Percentiles rank a stretch among this genome's conserved stretches.
Evolutionary conservation across 2,329 filamentous ascomycete species (phyloP).

Genomic region (Geosmithia putterillii): DNA sequence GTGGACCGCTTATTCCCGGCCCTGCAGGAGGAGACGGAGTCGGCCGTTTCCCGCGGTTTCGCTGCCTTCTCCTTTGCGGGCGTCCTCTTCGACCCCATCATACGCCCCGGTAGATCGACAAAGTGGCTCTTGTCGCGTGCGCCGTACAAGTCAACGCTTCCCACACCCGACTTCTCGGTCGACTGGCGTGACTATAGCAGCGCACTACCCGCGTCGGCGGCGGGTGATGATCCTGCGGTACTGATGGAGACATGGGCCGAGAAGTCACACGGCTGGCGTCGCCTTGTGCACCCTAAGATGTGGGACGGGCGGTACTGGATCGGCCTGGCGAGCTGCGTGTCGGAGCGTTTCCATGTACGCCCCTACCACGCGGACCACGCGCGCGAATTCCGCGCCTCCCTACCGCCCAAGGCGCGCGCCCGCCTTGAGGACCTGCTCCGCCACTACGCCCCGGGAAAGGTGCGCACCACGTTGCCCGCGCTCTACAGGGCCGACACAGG

Average conservation of each 20-base stretch:
- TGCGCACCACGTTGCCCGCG: constrained; percentile 41
- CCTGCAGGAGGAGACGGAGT: constrained; percentile 13
- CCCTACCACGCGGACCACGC: constrained; percentile 31
- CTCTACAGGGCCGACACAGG: constrained; percentile 32
- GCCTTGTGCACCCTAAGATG: constrained; percentile 14
- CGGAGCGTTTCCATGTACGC: constrained; percentile 21
- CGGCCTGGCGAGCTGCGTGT: background rate
- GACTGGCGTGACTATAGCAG: background rate
- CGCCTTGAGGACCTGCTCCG: constrained; percentile 30
- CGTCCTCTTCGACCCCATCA: constrained; percentile 23
- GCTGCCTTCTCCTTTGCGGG: constrained; percentile 28
- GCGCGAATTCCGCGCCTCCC: constrained; percentile 33
- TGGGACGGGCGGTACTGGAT: constrained; percentile 56
- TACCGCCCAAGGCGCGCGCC: constrained; percentile 17
- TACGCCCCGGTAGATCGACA: constrained; percentile 6
- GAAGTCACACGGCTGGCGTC: constrained; percentile 6
- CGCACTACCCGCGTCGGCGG: background rate
- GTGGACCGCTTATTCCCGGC: constrained; percentile 36
- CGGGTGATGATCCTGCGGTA: background rate
- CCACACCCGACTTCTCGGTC: constrained; percentile 7
- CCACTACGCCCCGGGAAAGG: constrained; percentile 39
- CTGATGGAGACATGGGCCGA: background rate
- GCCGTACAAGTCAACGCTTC: constrained; percentile 27
- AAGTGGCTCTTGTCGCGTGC: constrained; percentile 33
- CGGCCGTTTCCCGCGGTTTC: constrained; percentile 7